phyloP scores from a whole-genome alignment of 2,329 filamentous ascomycete species.

The Chaetomiaceae sp. region DNA sequence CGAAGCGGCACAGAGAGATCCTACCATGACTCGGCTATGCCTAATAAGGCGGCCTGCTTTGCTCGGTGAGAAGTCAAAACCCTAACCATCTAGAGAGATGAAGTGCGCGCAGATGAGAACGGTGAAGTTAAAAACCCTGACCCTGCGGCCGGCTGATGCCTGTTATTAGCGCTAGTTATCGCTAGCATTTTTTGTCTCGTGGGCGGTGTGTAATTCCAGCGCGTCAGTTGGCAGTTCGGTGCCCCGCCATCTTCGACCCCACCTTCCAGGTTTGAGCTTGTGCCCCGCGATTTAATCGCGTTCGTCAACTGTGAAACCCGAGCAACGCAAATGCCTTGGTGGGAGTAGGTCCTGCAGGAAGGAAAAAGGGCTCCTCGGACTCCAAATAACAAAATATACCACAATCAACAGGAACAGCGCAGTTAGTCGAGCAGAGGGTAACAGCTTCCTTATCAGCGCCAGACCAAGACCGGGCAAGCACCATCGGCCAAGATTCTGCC shows the following conservation, averaged over 20 bases:
- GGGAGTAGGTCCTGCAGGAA: background rate
- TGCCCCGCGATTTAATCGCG: constrained; percentile 1
- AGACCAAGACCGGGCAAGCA: background rate
- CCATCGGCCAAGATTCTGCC: constrained; percentile 4
- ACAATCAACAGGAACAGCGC: background rate
- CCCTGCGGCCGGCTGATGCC: constrained; percentile 1
- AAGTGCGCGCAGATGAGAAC: background rate
- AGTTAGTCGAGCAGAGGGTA: background rate
- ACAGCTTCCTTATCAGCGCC: background rate
- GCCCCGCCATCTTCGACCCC: constrained; percentile 7
- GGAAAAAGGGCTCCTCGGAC: background rate
- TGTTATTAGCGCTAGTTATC: no score
- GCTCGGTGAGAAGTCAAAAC: no score
- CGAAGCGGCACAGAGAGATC: background rate
- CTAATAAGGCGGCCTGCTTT: background rate
- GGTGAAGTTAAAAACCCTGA: background rate
- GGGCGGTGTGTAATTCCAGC: background rate
- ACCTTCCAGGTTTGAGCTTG: background rate
- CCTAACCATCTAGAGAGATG: no score
- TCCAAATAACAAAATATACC: background rate
- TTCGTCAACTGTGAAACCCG: background rate
- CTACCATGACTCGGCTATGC: no score
- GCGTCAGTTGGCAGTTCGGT: background rate
- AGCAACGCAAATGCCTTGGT: background rate
- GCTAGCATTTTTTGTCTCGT: background rate